phyloP scores from a whole-genome alignment of 164 flowering plant genomes.

The Dillenia suffruticosa region DNA sequence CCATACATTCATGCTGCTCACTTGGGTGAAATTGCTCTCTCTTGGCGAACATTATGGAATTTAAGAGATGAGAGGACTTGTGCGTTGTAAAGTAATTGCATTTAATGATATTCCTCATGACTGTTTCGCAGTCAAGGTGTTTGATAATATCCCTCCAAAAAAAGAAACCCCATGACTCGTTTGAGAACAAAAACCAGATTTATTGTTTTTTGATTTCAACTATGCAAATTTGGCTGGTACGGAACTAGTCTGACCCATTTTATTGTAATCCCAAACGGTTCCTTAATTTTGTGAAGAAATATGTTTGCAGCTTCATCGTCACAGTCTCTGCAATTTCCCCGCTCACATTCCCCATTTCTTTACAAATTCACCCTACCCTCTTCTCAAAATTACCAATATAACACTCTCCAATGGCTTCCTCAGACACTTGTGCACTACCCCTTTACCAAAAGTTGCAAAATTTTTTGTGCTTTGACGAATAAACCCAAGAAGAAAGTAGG shows the following conservation, averaged over 20 bases:
- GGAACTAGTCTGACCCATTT: no score
- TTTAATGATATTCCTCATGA: no score
- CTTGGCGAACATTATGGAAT: no score
- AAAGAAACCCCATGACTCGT: neutral
- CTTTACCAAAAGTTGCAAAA: constrained; percentile 2
- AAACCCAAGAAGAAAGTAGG: constrained; percentile 27
- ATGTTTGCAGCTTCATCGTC: constrained; percentile 3
- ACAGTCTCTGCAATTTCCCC: constrained; percentile 4
- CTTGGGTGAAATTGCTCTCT: no score
- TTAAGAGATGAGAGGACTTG: no score
- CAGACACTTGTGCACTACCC: neutral
- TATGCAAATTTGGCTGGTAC: no score
- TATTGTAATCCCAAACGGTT: no score
- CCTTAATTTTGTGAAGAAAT: neutral
- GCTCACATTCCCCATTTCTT: neutral
- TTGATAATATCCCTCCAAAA: neutral
- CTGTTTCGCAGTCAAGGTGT: no score
- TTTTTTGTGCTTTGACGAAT: constrained; percentile 20
- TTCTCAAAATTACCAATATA: neutral
- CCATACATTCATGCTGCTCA: no score
- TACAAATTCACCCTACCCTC: constrained; percentile 1
- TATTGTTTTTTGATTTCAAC: no score
- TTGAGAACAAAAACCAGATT: no score
- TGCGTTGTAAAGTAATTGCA: no score
- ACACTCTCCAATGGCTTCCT: constrained; percentile 5